Evolutionary conservation across 169 alveolate species (phyloP).

Genomic region (Eimeria zaria): DNA sequence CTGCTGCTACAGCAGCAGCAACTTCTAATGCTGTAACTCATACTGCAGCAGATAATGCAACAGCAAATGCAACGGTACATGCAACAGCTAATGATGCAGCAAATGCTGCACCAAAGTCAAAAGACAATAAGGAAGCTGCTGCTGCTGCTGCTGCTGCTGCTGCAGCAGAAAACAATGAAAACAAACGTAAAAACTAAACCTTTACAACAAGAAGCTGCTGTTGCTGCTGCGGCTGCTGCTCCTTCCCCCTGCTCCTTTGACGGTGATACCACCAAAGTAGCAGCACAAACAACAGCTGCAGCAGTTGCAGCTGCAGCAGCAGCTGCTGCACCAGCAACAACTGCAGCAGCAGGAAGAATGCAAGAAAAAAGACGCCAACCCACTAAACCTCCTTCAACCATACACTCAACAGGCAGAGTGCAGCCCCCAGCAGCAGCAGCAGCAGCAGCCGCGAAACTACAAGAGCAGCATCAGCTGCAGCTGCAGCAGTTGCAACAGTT

Average conservation of each 20-base stretch:
- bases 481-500: neutral
- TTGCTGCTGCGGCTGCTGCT: constrained; percentile 12
- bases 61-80: too few relatives aligned
- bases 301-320: too few relatives aligned
- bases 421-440: constrained; percentile 28
- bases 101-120: neutral
- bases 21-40: too few relatives aligned
- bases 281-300: too few relatives aligned
- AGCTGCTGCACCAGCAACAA: constrained; percentile 4
- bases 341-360: neutral
- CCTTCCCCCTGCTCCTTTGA: neutral
- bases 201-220: neutral
- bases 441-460: too few relatives aligned
- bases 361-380: neutral
- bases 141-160: constrained; percentile 45
- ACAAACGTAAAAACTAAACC: too few relatives aligned
- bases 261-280: neutral
- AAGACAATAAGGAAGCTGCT: too few relatives aligned
- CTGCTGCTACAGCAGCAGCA: constrained; percentile 25
- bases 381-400: neutral
- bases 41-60: neutral
- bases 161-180: neutral
- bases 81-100: constrained; percentile 31
- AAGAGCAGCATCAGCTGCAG: neutral
- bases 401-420: neutral